Evolutionary conservation across 2,329 filamentous ascomycete genomes (phyloP), one percentile per base, ranked within the genome.

Genomic region (Apiospora rasikravindrae): DNA sequence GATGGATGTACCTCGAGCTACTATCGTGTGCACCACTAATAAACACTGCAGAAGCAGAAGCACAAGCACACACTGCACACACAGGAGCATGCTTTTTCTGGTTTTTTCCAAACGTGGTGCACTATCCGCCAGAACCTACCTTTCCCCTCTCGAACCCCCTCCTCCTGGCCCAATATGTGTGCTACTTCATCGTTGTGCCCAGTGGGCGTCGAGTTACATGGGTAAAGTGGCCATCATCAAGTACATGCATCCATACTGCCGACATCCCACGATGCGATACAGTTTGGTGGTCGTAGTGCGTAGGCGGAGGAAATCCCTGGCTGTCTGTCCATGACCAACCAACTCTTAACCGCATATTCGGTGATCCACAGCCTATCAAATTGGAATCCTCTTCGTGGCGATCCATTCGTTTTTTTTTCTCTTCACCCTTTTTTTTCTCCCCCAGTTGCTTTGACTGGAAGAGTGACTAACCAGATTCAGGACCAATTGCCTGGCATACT

Each of bases 341-440:
- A 61, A 37, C 53, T 61, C 16, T 1, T 29, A 64, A 7, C n/a
- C 40, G 57, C 33, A 64, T 37, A 37, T 40, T 64, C 33, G 22
- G 57, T n/a, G 57, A 64, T 64, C 33, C 57, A 40, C 57, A 40
- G 33, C 57, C 57, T 64, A 64, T 64, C 57, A 64, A 24, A 40
- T 64, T 64, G 57, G 57, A 64, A 40, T 40, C n/a, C 49, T 64
- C 19, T 64, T 64, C 33, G 22, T n/a, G 4, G 33, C 33, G 57
- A 64, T 40, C 57, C 57, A 64, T 64, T 24, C 33, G n/a, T 64
- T 64, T 64, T 40, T 61, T 61, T 29, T 61, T 37, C 24, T 33
- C n/a, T 51, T 26, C 11, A 3, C 10, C 24, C 24, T n/a, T n/a
- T 26, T 51, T 45, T 16, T 45, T 42, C 4, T 11, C 8, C 40